phyloP scores from a whole-genome alignment of 441 rosid genomes.

The Oxalis stricta region DNA sequence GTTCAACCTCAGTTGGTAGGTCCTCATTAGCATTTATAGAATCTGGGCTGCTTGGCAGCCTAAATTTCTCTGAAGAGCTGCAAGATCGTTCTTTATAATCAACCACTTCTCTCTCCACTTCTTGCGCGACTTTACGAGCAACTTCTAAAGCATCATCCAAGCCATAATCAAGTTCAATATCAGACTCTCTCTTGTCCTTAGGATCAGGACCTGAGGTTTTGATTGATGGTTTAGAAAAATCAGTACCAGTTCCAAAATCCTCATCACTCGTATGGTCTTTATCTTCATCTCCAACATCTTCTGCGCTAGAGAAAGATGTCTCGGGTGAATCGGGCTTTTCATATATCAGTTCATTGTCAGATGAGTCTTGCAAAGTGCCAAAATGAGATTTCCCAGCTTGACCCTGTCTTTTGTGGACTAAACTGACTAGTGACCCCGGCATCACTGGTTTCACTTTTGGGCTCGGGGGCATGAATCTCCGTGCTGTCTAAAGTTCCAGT shows the following conservation, averaged over 20 bases:
- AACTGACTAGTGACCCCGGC: constrained; percentile 16
- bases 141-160: constrained; percentile 82
- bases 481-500: constrained; percentile 13
- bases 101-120: constrained; percentile 76
- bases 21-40: constrained; percentile 26
- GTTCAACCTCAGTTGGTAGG: constrained; percentile 13
- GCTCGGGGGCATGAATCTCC: constrained; percentile 20
- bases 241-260: constrained; percentile 26
- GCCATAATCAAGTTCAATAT: constrained; percentile 54
- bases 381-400: constrained; percentile 25
- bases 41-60: constrained; percentile 35
- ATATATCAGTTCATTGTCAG: constrained; percentile 22
- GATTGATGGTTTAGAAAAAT: constrained; percentile 23
- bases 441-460: constrained; percentile 18
- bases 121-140: constrained; percentile 88
- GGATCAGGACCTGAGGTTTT: constrained; percentile 25
- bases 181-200: constrained; percentile 31
- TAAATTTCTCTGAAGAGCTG: constrained; percentile 47
- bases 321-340: constrained; percentile 19
- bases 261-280: constrained; percentile 24
- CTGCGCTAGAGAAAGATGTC: constrained; percentile 22
- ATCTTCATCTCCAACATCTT: constrained; percentile 28
- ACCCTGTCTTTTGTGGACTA: constrained; percentile 18
- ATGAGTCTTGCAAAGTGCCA: constrained; percentile 22
- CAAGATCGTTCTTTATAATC: constrained; percentile 49